Conservation (phyloP, 371 early-diverging fungal genomes). For the Nematocida minor region DNA sequence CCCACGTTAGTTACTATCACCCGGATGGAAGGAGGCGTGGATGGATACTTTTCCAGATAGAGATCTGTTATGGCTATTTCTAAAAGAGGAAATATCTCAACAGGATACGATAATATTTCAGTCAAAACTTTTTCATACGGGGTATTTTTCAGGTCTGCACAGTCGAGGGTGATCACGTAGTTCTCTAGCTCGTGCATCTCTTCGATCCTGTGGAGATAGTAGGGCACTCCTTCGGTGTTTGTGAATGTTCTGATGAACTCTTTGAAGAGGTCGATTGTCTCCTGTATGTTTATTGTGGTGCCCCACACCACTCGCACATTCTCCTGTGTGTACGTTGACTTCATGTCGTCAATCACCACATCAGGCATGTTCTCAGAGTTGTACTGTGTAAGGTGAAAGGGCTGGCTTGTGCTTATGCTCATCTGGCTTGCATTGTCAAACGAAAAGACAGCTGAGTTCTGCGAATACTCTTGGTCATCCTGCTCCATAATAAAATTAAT, state of each 20-base stretch:
- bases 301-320: conserved; percentile 78
- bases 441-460: conserved; percentile 61
- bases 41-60: conserved; percentile 71
- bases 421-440: conserved; percentile 64
- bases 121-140: conserved; percentile 5
- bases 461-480: conserved; percentile 40
- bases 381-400: conserved; percentile 45
- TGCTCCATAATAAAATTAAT: too few relatives aligned
- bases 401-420: conserved; percentile 52
- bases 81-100: conserved; percentile 87
- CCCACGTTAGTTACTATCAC: conserved; percentile 83
- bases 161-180: conserved; percentile 14
- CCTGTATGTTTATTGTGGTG: conserved; percentile 85
- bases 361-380: conserved; percentile 6
- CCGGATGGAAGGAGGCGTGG: conserved; percentile 64
- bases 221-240: background rate
- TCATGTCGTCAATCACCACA: conserved; percentile 13
- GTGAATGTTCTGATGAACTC: conserved; percentile 70
- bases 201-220: conserved; percentile 25
- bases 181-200: conserved; percentile 44
- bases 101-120: conserved; percentile 77
- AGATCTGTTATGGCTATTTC: conserved; percentile 78
- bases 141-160: conserved; percentile 11
- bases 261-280: conserved; percentile 76
- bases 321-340: conserved; percentile 50